Evolutionary conservation across 805 yeast genomes (phyloP), one percentile per base, ranked within the genome.

Genomic region (Wickerhamiella azymoides): DNA sequence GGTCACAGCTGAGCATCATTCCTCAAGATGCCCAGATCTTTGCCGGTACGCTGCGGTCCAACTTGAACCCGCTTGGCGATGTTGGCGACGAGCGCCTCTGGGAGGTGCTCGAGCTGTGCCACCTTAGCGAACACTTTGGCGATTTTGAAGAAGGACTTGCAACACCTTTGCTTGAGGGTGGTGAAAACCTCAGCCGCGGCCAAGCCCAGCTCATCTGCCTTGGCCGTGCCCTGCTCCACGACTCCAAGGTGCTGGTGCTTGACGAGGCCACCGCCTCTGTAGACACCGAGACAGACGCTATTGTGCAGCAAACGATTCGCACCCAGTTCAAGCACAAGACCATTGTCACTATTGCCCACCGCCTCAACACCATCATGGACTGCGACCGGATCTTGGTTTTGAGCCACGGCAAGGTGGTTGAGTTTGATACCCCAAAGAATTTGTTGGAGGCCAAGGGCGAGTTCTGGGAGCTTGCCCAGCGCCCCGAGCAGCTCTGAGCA

Each of bases 1-100:
- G 88, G 52, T 66, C 74, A 3, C 71, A 70, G 41, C 63, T 80
- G 43, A 69, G 82, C 2, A 80, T 80, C 47, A 80, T 80, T 52
- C 88, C 88, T 2, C 88, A 80, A 57, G 86, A 80, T 52, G 84
- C 88, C 1, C 82, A 79, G 2, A 65, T 80, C 45, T 79, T 80
- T 60, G 71, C 71, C 52, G 86, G 86, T 26, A 67, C 80, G 0
- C 67, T 80, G 26, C 66, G 84, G 48, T 70, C 67, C 51, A 80
- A 80, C 55, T 64, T 80, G 56, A 88, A 80, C 59, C 88, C 88
- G 14, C 74, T 79, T 55, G 59, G 63, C 33, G 66, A 70, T 48
- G 62, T 62, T 48, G 52, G 62, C 13, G 88, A 80, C 56, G 73
- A 67, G 6, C 61, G 65, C 27, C 62, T 81, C 41, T 77, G 80